phyloP scores from a whole-genome alignment of 225 moss, liverwort and hornwort genomes.

The Anthoceros angustus region DNA sequence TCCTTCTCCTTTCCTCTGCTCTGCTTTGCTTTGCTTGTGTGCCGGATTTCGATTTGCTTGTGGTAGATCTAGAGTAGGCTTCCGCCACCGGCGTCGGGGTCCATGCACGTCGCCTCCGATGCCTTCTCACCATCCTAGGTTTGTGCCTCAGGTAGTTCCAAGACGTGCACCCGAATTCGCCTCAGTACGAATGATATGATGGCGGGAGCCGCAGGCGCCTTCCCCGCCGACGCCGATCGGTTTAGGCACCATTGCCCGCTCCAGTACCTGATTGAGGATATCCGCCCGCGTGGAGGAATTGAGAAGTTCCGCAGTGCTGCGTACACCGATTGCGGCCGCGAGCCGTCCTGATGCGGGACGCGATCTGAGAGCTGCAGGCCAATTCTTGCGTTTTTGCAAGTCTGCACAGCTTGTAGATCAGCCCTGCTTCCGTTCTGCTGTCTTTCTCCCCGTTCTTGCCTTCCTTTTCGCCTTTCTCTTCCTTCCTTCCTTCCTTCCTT shows the following conservation, averaged over 20 bases:
- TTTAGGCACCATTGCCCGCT: conserved; percentile 71
- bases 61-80: no score
- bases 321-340: conserved; percentile 94
- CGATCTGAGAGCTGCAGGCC: conserved; percentile 9
- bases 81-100: no score
- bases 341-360: conserved; percentile 91
- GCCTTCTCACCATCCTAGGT: no score
- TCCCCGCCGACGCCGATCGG: conserved; percentile 26
- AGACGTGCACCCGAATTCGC: no score
- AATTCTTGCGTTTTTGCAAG: no score
- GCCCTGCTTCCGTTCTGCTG: no score
- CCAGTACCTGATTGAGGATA: conserved; percentile 97
- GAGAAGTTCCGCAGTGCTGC: conserved; percentile 97
- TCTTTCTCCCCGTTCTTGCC: conserved; percentile 5
- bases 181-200: conserved; percentile 77
- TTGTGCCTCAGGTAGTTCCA: no score
- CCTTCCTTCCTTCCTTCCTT: conserved; percentile 8
- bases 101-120: no score
- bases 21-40: no score
- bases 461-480: conserved; percentile 1
- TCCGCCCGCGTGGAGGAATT: conserved; percentile 88
- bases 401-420: no score
- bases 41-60: no score
- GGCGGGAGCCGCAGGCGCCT: conserved; percentile 81
- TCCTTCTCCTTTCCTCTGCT: no score